phyloP scores from a whole-genome alignment of 352 stramenopile genomes.

The Lagenidium giganteum region DNA sequence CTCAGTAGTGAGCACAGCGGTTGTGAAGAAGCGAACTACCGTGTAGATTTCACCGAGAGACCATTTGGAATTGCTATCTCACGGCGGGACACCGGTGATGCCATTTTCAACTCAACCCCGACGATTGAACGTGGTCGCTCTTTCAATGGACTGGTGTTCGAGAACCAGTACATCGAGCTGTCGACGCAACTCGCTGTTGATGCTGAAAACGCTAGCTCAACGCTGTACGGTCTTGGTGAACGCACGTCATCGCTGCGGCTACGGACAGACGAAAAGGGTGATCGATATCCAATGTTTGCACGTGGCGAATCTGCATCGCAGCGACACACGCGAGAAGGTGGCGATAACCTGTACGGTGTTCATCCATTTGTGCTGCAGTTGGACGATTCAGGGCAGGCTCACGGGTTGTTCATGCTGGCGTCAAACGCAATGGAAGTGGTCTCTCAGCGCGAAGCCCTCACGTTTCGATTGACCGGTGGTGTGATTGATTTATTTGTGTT shows the following conservation, averaged over 20 bases:
- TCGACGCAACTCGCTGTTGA: conserved; percentile 51
- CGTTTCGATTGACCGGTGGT: conserved; percentile 74
- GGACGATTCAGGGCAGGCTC: conserved; percentile 29
- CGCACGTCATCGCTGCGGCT: conserved; percentile 38
- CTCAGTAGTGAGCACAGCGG: neutral
- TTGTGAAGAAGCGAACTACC: conserved; percentile 16
- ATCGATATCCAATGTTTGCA: conserved; percentile 73
- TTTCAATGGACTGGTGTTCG: conserved; percentile 71
- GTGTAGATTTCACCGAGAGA: conserved; percentile 53
- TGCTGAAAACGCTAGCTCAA: conserved; percentile 11
- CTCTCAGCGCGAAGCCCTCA: conserved; percentile 50
- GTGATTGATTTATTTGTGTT: conserved; percentile 84
- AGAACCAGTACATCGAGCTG: conserved; percentile 86
- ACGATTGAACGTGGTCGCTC: conserved; percentile 22
- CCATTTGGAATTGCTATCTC: conserved; percentile 76
- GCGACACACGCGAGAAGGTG: conserved; percentile 25
- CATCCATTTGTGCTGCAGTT: conserved; percentile 79
- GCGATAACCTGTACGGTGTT: conserved; percentile 75
- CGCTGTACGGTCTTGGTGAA: conserved; percentile 77
- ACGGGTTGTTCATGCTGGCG: conserved; percentile 77
- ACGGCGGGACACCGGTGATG: conserved; percentile 38
- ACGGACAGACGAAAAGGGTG: conserved; percentile 31
- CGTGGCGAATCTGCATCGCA: conserved; percentile 17
- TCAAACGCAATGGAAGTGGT: conserved; percentile 87
- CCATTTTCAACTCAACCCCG: conserved; percentile 85